Evolutionary conservation across 441 rosid species (phyloP).

Genomic region (Mallotus repandus): DNA sequence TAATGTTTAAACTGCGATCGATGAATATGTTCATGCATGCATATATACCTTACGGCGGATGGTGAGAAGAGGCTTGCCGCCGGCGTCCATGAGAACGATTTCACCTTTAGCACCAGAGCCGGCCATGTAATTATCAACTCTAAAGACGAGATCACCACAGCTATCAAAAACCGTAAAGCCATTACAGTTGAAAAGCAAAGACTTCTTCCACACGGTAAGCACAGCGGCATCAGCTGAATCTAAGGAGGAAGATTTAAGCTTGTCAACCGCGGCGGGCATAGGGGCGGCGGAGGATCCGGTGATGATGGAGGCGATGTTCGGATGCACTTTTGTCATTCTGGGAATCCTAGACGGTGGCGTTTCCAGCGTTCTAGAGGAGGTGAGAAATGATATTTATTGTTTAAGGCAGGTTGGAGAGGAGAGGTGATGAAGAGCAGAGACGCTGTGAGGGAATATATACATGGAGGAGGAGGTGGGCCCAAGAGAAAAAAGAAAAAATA

Average conservation of each 20-base stretch:
- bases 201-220: slow-evolving; percentile 93
- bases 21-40: too few species aligned
- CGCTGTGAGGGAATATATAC: not conserved
- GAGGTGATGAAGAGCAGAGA: not conserved
- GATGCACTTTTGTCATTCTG: slow-evolving; percentile 62
- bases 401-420: too few species aligned
- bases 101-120: slow-evolving; percentile 40
- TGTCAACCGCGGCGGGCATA: not conserved
- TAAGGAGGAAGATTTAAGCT: not conserved
- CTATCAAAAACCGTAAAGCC: slow-evolving; percentile 83
- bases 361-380: slow-evolving; percentile 12
- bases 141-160: slow-evolving; percentile 66
- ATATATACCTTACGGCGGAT: slow-evolving; percentile 78
- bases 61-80: slow-evolving; percentile 83
- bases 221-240: slow-evolving; percentile 28
- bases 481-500: not conserved
- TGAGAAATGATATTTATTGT: too few species aligned
- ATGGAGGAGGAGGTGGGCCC: not conserved
- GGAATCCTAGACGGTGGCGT: not conserved
- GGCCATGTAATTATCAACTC: slow-evolving; percentile 84
- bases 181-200: slow-evolving; percentile 82
- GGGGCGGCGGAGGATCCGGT: not conserved
- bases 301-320: slow-evolving; percentile 32
- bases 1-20: too few species aligned
- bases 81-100: slow-evolving; percentile 86